Evolutionary conservation across 345 rosid genomes (phyloP), one percentile per base, ranked within the genome.

Genomic region (Salix viminalis): DNA sequence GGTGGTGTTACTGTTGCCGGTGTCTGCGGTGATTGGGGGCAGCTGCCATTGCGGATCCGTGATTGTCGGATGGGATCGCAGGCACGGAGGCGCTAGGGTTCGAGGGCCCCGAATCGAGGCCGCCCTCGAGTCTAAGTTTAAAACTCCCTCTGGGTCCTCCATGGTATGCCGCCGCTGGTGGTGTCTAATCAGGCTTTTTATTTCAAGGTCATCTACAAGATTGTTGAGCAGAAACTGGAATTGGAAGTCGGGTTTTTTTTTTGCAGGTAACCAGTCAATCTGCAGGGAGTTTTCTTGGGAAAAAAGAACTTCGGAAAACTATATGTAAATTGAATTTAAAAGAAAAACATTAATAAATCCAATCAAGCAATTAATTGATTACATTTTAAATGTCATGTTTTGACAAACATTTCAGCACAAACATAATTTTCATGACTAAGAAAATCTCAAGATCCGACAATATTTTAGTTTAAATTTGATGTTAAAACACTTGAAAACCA

Each of bases 71-170:
- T 23, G 85, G 85, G 77, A 86, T 83, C 34, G 85, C 87, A 7
- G 93, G 88, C 73, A 85, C 83, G 56, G 97, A 84, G 75, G 97
- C 87, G 1, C 88, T 73, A 73, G 93, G 84, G 13, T 84, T 77
- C 70, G 75, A 26, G 41, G 89, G 87, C 28, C 86, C 97, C 19
- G 89, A 70, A 72, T 96, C 99, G 74, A 93, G 97, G 74, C 97
- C 94, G 37, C 99, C 98, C 84, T 95, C 99, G 79, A 93, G 83
- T 93, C 99, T 88, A 95, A 93, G 90, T 91, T 96, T 76, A 92
- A 98, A 71, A 78, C 93, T 37, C 97, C 98, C 65, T 95, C 97
- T n/a, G 71, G 15, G 19, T 68, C 41, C 75, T 74, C 71, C 78
- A 50, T 5, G 26, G 62, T n/a, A 56, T 56, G 62, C 14, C 12